A percentile compares a stretch with the other conserved stretches of the same genome.
Conservation (phyloP, 768 basidiomycete species). For the Auricularia cornea region DNA sequence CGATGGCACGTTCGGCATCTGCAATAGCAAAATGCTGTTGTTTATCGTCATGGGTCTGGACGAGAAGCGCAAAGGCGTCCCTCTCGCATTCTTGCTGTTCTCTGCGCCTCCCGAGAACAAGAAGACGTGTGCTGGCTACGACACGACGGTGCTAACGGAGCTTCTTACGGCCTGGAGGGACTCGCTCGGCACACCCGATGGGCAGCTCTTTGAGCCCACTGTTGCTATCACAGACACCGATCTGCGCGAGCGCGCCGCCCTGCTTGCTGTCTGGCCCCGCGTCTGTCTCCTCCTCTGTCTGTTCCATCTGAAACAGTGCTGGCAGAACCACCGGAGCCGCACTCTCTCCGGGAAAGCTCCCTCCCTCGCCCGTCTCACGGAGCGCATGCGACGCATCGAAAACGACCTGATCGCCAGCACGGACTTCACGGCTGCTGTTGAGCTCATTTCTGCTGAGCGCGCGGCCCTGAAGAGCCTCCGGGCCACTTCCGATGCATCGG, state of each 20-base stretch:
- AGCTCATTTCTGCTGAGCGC: constrained; percentile 1
- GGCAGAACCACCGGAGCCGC: constrained; percentile 26
- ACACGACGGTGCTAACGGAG: constrained; percentile 4
- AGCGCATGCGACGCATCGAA: constrained; percentile 13
- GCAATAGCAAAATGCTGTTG: constrained; percentile 16
- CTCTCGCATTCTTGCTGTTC: constrained; percentile 25
- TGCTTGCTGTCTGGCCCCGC: constrained; percentile 18
- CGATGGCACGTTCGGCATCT: constrained; percentile 18
- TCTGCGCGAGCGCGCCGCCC: constrained; percentile 23
- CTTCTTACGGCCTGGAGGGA: constrained; percentile 19
- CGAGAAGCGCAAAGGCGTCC: constrained; percentile 21
- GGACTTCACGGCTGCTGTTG: constrained; percentile 1
- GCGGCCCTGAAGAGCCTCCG: too few relatives aligned
- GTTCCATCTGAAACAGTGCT: constrained; percentile 31
- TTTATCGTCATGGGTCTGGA: constrained; percentile 28
- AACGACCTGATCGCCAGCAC: constrained; percentile 16
- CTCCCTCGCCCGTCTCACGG: too few relatives aligned
- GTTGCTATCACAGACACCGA: constrained; percentile 29
- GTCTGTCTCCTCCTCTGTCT: constrained; percentile 29
- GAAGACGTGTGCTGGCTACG: constrained; percentile 21
- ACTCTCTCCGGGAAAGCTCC: constrained; percentile 8
- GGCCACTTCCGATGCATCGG: too few relatives aligned
- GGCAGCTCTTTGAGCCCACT: constrained; percentile 14
- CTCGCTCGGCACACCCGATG: constrained; percentile 6
- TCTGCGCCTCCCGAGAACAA: constrained; percentile 22